A percentile compares a stretch with the other conserved stretches of the same genome.
phyloP scores from a whole-genome alignment of 352 stramenopile genomes.

The Thalassiosira sp. region DNA sequence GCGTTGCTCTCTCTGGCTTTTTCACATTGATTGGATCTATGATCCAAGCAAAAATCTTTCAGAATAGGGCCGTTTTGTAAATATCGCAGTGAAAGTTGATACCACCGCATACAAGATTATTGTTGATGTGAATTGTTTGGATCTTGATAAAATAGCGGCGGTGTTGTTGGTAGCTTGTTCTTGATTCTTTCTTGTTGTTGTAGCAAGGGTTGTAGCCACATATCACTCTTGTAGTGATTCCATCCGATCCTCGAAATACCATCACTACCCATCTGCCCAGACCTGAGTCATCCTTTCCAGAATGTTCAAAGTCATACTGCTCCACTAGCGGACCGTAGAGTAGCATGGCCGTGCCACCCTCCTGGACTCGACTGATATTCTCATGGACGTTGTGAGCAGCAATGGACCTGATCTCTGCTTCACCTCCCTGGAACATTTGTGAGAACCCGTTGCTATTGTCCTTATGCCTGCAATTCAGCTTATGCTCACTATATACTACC shows the following conservation, averaged over 20 bases:
- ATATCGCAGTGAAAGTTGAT: too few relatives aligned
- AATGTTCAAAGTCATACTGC: slow-evolving; percentile 13
- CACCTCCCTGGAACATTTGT: slow-evolving; percentile 28
- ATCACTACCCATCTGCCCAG: slow-evolving; percentile 25
- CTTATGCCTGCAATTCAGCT: slow-evolving; percentile 21
- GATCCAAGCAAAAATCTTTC: too few relatives aligned
- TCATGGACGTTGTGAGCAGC: slow-evolving; percentile 35
- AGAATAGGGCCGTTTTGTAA: too few relatives aligned
- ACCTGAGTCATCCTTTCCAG: slow-evolving; percentile 16
- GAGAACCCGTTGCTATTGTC: slow-evolving; percentile 21
- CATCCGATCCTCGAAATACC: slow-evolving; percentile 12
- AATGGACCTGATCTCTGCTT: slow-evolving; percentile 2
- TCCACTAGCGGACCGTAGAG: slow-evolving; percentile 6
- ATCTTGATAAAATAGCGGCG: slow-evolving; percentile 24
- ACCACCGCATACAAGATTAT: too few relatives aligned
- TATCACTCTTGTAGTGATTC: slow-evolving; percentile 10
- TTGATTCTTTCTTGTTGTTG: background rate
- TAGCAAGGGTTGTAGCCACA: slow-evolving; percentile 30
- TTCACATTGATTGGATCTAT: too few relatives aligned
- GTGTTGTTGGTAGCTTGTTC: slow-evolving; percentile 37
- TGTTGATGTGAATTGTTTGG: too few relatives aligned
- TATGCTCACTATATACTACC: slow-evolving; percentile 12
- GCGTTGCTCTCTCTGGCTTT: too few relatives aligned
- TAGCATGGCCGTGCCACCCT: slow-evolving; percentile 22
- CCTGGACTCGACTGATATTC: slow-evolving; percentile 25